Percentiles rank a stretch among this genome's conserved stretches.
Conservation (phyloP, 208 protist species). For the Strigomonas culicis region DNA sequence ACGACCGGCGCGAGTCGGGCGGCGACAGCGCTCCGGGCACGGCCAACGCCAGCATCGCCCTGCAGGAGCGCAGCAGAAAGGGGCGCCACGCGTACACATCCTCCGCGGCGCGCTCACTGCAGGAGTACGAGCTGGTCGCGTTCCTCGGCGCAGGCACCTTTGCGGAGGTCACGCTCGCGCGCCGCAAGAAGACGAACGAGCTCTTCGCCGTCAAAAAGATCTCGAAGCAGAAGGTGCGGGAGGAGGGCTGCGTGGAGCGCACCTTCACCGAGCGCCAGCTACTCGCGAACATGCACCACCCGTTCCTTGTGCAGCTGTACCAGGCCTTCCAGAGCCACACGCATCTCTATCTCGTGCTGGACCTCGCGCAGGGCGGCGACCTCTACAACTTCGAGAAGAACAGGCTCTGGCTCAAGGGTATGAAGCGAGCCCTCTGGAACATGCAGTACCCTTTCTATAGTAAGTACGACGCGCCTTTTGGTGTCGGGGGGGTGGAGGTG, state of each 20-base stretch:
- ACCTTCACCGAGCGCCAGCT: conserved; percentile 88
- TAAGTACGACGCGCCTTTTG: neutral
- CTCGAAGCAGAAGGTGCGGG: conserved; percentile 74
- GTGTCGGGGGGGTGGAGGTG: neutral
- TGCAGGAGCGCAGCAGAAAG: neutral
- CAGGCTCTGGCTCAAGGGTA: conserved; percentile 62
- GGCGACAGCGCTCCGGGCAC: neutral
- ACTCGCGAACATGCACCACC: conserved; percentile 68
- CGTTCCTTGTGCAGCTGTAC: conserved; percentile 77
- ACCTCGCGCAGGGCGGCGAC: conserved; percentile 85
- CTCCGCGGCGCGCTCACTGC: conserved; percentile 74
- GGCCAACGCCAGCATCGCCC: neutral
- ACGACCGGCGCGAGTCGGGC: neutral
- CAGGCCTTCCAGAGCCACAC: conserved; percentile 81
- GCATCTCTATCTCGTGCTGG: conserved; percentile 80
- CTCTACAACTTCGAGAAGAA: conserved; percentile 66
- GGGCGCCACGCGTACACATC: neutral
- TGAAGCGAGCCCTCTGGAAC: conserved; percentile 41
- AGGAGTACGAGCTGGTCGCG: conserved; percentile 83
- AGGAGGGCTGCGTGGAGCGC: conserved; percentile 72
- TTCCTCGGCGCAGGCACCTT: conserved; percentile 83
- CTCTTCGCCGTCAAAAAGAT: conserved; percentile 89
- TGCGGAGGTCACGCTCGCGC: conserved; percentile 83
- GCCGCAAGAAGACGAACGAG: conserved; percentile 51
- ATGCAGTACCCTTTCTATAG: conserved; percentile 31